Evolutionary conservation across 345 rosid species (phyloP).

Genomic region (Gossypium bickii): DNA sequence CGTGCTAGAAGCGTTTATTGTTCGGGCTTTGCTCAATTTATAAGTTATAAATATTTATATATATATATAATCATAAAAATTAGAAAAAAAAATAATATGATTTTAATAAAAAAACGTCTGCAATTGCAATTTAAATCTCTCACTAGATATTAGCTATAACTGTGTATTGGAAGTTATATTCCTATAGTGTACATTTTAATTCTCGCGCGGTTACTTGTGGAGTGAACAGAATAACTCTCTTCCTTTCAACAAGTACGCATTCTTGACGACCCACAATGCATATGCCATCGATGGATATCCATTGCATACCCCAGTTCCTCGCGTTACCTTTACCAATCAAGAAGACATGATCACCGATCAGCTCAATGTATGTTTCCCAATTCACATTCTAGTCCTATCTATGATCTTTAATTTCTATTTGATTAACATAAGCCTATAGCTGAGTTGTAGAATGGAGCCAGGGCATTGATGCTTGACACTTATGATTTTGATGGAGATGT

Average conservation of each 20-base stretch:
- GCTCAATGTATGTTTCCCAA: slow-evolving; percentile 36
- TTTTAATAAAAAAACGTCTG: no score
- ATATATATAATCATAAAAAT: no score
- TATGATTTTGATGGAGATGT: slow-evolving; percentile 60
- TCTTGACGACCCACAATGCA: slow-evolving; percentile 64
- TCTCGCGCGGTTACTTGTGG: neutral
- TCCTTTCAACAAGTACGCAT: slow-evolving; percentile 68
- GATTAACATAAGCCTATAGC: neutral
- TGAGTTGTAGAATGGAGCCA: slow-evolving; percentile 51
- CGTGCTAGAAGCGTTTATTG: rapidly evolving
- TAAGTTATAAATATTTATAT: no score
- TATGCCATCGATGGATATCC: slow-evolving; percentile 56
- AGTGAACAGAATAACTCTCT: slow-evolving; percentile 51
- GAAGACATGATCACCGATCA: slow-evolving; percentile 54
- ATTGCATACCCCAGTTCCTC: slow-evolving; percentile 43
- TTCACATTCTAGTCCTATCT: neutral
- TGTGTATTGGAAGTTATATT: no score
- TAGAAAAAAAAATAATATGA: no score
- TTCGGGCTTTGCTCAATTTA: no score
- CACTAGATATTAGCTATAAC: no score
- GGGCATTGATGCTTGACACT: slow-evolving; percentile 64
- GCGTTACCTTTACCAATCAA: slow-evolving; percentile 53
- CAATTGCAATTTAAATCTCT: neutral
- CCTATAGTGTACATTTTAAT: neutral
- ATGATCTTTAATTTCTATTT: neutral